Conservation (phyloP, 306 rosid species). For the Casuarina glauca region DNA sequence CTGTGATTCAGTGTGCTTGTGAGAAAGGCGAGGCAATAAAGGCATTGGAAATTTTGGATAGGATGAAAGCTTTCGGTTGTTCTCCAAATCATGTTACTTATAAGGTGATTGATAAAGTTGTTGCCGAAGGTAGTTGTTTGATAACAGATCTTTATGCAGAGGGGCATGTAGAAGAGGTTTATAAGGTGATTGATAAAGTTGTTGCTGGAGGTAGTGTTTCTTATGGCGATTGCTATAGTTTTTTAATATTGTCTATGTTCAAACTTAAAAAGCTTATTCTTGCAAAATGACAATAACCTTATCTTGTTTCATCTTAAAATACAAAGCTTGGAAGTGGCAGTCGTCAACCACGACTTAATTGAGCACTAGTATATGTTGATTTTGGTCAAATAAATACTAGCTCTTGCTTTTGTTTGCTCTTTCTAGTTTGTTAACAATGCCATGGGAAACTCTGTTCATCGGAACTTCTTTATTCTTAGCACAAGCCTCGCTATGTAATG, state of each 20-base stretch:
- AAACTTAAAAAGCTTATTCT: constrained; percentile 29
- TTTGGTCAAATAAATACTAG: neutral
- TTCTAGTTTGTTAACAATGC: neutral
- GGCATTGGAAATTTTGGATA: too few species aligned
- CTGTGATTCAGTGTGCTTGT: too few species aligned
- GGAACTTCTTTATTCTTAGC: neutral
- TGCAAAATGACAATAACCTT: neutral
- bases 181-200: neutral
- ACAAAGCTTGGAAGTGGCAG: neutral
- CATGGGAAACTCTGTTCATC: neutral
- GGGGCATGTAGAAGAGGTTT: constrained; percentile 60
- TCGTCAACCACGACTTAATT: neutral
- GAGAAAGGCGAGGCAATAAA: too few species aligned
- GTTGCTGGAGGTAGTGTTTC: constrained; percentile 53
- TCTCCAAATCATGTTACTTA: too few species aligned
- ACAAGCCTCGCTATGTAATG: neutral
- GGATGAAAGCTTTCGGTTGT: too few species aligned
- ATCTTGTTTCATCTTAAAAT: neutral
- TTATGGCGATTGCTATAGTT: constrained; percentile 60
- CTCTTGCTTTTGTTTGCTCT: neutral
- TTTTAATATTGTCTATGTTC: constrained; percentile 63
- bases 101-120: too few species aligned
- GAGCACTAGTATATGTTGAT: neutral
- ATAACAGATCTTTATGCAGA: constrained; percentile 48
- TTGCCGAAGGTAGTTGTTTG: constrained; percentile 52